Percentiles rank a stretch among this genome's conserved stretches.
Evolutionary conservation across 148 eudicot species (phyloP).

Genomic region (Simmondsia chinensis): DNA sequence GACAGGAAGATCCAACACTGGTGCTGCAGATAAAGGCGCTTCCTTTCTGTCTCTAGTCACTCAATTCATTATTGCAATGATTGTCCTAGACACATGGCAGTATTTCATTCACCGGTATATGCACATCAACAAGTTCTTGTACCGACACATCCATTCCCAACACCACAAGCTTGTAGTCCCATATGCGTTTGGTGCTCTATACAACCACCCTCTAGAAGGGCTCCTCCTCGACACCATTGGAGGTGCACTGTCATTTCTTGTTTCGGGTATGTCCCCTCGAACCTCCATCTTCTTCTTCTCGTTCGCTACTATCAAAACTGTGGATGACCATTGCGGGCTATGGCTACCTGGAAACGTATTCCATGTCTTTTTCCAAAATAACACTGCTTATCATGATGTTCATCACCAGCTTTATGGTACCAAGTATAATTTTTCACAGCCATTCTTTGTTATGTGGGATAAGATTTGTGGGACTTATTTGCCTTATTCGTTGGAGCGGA

Average conservation of each 20-base stretch:
- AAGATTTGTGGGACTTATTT: conserved; percentile 77
- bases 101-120: conserved; percentile 88
- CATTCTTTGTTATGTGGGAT: conserved; percentile 89
- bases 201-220: conserved; percentile 75
- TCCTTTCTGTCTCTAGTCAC: conserved; percentile 33
- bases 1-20: conserved; percentile 37
- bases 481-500: conserved; percentile 73
- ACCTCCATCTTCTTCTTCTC: conserved; percentile 74
- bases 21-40: conserved; percentile 11
- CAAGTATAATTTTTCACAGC: conserved; percentile 86
- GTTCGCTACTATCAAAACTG: conserved; percentile 82
- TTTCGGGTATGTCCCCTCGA: conserved; percentile 76
- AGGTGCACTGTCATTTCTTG: conserved; percentile 59
- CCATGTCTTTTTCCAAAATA: conserved; percentile 64
- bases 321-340: conserved; percentile 89
- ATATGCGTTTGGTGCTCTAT: conserved; percentile 74
- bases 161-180: conserved; percentile 87
- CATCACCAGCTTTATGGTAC: conserved; percentile 92
- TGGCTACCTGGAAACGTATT: conserved; percentile 84
- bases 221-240: conserved; percentile 62
- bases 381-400: conserved; percentile 86
- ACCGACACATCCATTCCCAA: conserved; percentile 74
- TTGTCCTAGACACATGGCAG: conserved; percentile 86
- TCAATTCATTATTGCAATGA: conserved; percentile 63
- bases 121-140: conserved; percentile 77